A percentile compares a stretch with the other conserved stretches of the same genome.
Conservation (phyloP, 495 filamentous ascomycete genomes). For the Glarea lozoyensis region DNA sequence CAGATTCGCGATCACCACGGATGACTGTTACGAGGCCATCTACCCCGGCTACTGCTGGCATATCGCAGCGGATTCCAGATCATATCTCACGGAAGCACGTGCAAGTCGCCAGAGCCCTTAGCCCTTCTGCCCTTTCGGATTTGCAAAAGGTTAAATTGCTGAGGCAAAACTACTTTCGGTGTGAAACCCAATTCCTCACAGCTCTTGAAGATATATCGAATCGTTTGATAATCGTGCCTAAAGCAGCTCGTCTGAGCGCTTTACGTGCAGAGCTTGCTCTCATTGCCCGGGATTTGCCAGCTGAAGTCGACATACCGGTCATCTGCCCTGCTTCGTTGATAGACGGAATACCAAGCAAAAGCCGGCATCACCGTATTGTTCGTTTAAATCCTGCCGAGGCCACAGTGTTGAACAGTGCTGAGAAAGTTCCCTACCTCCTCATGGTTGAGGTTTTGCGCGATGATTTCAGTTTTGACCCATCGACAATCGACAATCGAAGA, state of each 20-base stretch:
- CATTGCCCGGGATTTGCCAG: conserved; percentile 61
- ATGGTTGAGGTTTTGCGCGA: conserved; percentile 69
- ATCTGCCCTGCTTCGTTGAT: conserved; percentile 61
- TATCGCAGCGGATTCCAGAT: conserved; percentile 33
- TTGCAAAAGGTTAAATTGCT: conserved; percentile 53
- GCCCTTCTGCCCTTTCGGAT: conserved; percentile 42
- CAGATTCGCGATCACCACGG: conserved; percentile 42
- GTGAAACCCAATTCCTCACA: conserved; percentile 60
- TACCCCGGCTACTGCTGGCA: conserved; percentile 41
- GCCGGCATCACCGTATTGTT: conserved; percentile 65
- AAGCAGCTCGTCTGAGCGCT: conserved; percentile 65
- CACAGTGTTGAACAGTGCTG: conserved; percentile 69
- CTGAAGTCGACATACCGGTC: conserved; percentile 68
- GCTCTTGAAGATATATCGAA: conserved; percentile 72
- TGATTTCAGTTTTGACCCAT: conserved; percentile 67
- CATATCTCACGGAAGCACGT: conserved; percentile 34
- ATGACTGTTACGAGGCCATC: conserved; percentile 32
- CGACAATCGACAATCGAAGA: conserved; percentile 52
- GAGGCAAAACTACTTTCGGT: conserved; percentile 65
- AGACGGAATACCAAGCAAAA: conserved; percentile 53
- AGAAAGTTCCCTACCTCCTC: conserved; percentile 66
- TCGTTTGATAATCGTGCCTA: conserved; percentile 62
- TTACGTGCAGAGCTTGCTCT: conserved; percentile 66
- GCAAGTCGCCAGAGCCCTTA: conserved; percentile 36
- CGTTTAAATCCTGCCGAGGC: conserved; percentile 69